Evolutionary conservation across 2,329 filamentous ascomycete genomes (phyloP), one percentile per base, ranked within the genome.

Genomic region (Teratosphaeria pseudoeucalypti): DNA sequence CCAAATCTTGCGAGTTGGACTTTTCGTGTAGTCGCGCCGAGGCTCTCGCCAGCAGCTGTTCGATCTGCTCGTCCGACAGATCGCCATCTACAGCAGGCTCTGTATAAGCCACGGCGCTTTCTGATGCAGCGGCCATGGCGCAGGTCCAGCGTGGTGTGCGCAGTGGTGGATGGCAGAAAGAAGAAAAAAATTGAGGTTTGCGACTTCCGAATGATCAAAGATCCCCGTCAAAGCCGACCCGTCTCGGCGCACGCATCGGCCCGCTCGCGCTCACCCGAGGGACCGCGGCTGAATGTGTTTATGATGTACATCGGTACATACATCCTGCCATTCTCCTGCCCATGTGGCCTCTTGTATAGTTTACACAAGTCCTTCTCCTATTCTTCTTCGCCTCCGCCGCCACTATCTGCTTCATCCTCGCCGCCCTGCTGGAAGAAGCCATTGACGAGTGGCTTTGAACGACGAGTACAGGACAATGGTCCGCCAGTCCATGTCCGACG

Each of bases 61-160:
- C 80, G 56, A 89, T 81, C 68, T 87, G 81, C 64, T 83, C 80
- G 70, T 88, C 84, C 43, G 80, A 82, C 62, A 87, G 73, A 57
- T 80, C 78, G 57, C 78, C 75, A 47, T 66, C 64, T 32, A 64
- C 60, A 23, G 23, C 53, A 34, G 19, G 16, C 19, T 23, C 19
- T 19, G 9, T 49, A 16, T 19, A n/a, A 23, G 19, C 43, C 23
- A n/a, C 16, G 9, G 10, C 6, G 19, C 16, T 23, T 10, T 26
- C 43, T 49, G 43, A 26, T n/a, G 43, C 43, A 49, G 37, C 6
- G 10, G 16, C 19, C 43, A 49, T 49, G 16, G 16, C 1, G 43
- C 43, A 49, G 43, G 43, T 49, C 19, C 37, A 43, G 11, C 37
- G 43, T 49, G 5, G n/a, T 7, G n/a, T 6, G 3, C 43, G 43